These are phyloP conservation scores for Senna tora DNA, from an alignment of 306 rosid genomes.

Conservation along the genomic window DNA sequence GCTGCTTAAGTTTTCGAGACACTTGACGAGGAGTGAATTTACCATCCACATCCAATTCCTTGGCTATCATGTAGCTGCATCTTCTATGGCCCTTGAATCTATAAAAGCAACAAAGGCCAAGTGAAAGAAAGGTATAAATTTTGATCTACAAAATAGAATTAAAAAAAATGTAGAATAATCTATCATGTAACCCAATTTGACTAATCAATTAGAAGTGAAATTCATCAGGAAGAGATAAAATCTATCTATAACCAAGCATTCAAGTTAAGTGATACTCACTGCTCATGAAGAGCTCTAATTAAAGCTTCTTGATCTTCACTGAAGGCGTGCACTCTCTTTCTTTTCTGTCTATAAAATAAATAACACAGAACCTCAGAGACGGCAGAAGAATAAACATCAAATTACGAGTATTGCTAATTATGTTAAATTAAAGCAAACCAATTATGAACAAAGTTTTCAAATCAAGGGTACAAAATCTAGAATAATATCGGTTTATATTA, in stretches of 20 bases:
- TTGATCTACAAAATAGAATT: too few relatives aligned
- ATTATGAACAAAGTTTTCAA: background rate
- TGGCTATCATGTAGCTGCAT: conserved; percentile 89
- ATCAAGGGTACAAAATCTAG: conserved; percentile 1
- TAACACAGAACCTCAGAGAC: conserved; percentile 22
- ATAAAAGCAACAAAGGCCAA: conserved; percentile 33
- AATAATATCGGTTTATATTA: background rate
- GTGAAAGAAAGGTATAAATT: conserved; percentile 8
- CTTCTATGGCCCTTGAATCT: conserved; percentile 85
- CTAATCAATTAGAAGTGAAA: conserved; percentile 5
- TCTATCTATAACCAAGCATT: conserved; percentile 21
- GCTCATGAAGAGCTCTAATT: conserved; percentile 74
- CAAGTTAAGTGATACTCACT: conserved; percentile 64
- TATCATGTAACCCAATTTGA: conserved; percentile 11
- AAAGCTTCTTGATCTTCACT: conserved; percentile 74
- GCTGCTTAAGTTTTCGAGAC: conserved; percentile 85
- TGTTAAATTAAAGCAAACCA: conserved; percentile 1
- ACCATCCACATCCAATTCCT: conserved; percentile 63
- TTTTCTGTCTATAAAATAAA: conserved; percentile 54
- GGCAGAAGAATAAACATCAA: background rate
- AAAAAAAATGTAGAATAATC: background rate
- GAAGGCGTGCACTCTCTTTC: conserved; percentile 71
- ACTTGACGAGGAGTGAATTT: conserved; percentile 76
- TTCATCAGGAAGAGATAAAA: conserved; percentile 30
- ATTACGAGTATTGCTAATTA: background rate